Conservation (phyloP, 2,329 filamentous ascomycete genomes). For the Cordyceps cicadae region DNA sequence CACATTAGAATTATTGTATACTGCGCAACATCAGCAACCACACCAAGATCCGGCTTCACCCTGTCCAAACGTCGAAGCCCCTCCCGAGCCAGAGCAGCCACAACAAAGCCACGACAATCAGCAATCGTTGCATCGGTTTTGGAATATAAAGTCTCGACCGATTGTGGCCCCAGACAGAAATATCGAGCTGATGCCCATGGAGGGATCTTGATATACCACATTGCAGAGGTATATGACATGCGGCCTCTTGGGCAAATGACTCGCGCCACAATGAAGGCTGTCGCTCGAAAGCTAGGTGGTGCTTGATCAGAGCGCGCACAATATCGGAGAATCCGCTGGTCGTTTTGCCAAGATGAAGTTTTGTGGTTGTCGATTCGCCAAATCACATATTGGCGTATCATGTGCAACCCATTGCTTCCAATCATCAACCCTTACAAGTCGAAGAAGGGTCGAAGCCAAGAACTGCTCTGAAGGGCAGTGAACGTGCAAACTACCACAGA, state of each 20-base stretch:
- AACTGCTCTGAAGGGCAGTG: no score
- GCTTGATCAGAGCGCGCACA: neutral
- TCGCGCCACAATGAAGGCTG: neutral
- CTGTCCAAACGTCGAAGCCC: neutral
- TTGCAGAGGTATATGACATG: neutral
- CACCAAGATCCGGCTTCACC: neutral
- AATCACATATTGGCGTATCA: no score
- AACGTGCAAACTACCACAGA: no score
- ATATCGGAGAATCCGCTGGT: neutral
- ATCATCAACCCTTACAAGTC: no score
- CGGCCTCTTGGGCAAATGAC: neutral
- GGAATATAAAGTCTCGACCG: constrained; percentile 41
- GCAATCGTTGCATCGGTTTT: constrained; percentile 52
- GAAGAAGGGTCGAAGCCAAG: no score
- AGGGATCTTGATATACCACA: neutral
- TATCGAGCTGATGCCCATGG: constrained; percentile 14
- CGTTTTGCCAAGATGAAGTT: neutral
- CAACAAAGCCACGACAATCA: constrained; percentile 25
- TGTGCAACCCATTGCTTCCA: no score
- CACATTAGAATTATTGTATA: constrained; percentile 44
- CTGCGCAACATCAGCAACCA: constrained; percentile 12
- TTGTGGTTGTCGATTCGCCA: no score
- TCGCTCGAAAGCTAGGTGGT: no score
- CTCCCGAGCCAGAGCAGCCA: neutral
- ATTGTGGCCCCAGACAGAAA: constrained; percentile 19